Evolutionary conservation across 2,329 filamentous ascomycete genomes (phyloP), one percentile per base, ranked within the genome.

Genomic region (Stagonosporopsis rhizophila): DNA sequence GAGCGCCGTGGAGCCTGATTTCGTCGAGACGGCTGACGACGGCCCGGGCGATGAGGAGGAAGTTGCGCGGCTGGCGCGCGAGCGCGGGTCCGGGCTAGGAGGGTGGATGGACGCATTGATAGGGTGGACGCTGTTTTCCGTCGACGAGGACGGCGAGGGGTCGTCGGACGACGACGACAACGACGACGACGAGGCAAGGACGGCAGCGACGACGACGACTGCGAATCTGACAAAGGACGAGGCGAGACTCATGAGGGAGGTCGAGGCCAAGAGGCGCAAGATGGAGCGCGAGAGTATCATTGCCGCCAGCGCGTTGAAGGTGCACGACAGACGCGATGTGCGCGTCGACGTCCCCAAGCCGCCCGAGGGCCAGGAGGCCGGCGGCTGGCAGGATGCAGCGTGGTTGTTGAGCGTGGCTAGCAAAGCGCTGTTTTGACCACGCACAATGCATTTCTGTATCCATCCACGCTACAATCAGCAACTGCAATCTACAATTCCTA

Each of bases 361-460:
- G 20, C 49, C 60, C 6, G 57, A 56, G 56, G 19, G 62, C 52
- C 22, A 75, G 22, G 74, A 73, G 15, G 67, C 61, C 17, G 82
- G 81, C 5, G 82, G 83, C 0, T 87, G 84, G 84, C 78, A 82
- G 57, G 84, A 87, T 74, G 83, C 82, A 28, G 79, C 80, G 27
- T 87, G 84, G 84, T 66, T 87, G 55, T 70, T 87, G 54, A 81
- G 82, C 45, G 79, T 84, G 38, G 82, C 84, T 9, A 75, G 75
- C 0, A 82, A 81, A 56, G 80, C 79, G 27, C 50, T 78, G 19
- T 64, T 77, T n/a, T 73, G 19, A 35, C 12, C 17, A n/a, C n/a
- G n/a, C n/a, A n/a, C n/a, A 22, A n/a, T 11, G 6, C 8, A 12
- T 23, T 23, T 17, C 23, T 25, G 23, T 25, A 25, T 25, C 23